Evolutionary conservation across 2,329 filamentous ascomycete species (phyloP), one percentile per base, ranked within the genome.

Genomic region (Capronia americana): DNA sequence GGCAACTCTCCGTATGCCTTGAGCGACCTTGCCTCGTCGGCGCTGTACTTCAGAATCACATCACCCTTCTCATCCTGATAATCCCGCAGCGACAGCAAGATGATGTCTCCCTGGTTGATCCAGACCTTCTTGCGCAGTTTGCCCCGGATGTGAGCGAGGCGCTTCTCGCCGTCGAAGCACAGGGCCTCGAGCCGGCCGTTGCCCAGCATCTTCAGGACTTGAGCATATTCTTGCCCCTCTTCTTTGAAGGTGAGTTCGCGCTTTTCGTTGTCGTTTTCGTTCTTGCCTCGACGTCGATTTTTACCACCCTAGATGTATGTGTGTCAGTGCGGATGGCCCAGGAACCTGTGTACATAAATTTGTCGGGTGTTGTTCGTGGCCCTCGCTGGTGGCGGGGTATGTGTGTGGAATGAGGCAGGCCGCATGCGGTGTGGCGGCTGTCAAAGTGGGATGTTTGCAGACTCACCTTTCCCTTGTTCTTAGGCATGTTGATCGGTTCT

Each of bases 51-150:
- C 79, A 96, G 88, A 78, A 95, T 94, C 57, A 96, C 92, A 77
- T 95, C 92, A 74, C 91, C 92, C 84, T 96, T 96, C 83, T 94
- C 91, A 81, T 95, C 92, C 79, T 96, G 92, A 83, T 96, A 96
- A 80, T 96, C 93, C 74, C 92, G 91, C 69, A 96, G 89, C 41
- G 90, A 93, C 69, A 94, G 85, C 54, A 94, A 87, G 79, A 94
- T 93, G 79, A 97, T 97, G 79, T 97, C 92, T 77, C 93, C 93
- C 84, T 97, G 93, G 86, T 97, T 97, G 87, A 97, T 97, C 93
- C 93, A 97, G 81, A 98, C 95, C 88, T 99, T 99, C 88, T 99
- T 99, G 77, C 95, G 90, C 76, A 99, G 91, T 84, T 99, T 98
- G 83, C 94, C 94, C 71, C 94, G 92, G 75, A 92, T 92, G 79